Evolutionary conservation across 1,139 yeast genomes (phyloP).

Genomic region (Eremothecium gossypii): DNA sequence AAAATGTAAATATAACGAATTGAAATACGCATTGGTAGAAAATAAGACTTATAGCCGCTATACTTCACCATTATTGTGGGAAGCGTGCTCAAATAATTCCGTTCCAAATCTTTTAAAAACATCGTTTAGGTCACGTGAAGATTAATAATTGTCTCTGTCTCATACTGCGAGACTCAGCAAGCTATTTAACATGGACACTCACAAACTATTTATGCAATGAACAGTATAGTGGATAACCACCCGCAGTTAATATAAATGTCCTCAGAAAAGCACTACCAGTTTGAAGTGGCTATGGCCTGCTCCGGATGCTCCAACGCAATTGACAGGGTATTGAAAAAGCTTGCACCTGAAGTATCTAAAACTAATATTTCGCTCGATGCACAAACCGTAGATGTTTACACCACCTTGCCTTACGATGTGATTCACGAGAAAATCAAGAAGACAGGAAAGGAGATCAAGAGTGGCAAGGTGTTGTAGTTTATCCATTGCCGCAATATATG

Average conservation of each 20-base stretch:
- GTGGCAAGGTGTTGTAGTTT: conserved; percentile 39
- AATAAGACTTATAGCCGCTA: too few relatives aligned
- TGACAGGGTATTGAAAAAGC: conserved; percentile 59
- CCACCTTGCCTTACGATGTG: conserved; percentile 60
- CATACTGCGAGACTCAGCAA: too few relatives aligned
- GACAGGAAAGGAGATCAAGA: conserved; percentile 79
- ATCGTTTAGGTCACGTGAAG: not conserved
- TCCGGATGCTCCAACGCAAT: conserved; percentile 87
- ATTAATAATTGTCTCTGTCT: not conserved
- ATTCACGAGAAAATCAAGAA: conserved; percentile 73
- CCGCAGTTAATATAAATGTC: conserved; percentile 29
- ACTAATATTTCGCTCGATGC: conserved; percentile 67
- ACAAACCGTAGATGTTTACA: conserved; percentile 73
- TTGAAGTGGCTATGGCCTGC: conserved; percentile 73
- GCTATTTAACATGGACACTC: not conserved
- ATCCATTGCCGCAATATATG: too few relatives aligned
- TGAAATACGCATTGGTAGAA: not conserved
- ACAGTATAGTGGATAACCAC: not conserved
- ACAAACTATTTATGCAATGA: not conserved
- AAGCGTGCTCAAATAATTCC: not conserved
- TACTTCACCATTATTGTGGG: too few relatives aligned
- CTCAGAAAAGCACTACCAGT: conserved; percentile 52
- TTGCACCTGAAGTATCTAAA: conserved; percentile 61
- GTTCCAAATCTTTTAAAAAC: not conserved
- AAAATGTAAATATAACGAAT: too few relatives aligned